Evolutionary conservation across 2,329 filamentous ascomycete species (phyloP).

Genomic region (Epichloe brachyelytri): DNA sequence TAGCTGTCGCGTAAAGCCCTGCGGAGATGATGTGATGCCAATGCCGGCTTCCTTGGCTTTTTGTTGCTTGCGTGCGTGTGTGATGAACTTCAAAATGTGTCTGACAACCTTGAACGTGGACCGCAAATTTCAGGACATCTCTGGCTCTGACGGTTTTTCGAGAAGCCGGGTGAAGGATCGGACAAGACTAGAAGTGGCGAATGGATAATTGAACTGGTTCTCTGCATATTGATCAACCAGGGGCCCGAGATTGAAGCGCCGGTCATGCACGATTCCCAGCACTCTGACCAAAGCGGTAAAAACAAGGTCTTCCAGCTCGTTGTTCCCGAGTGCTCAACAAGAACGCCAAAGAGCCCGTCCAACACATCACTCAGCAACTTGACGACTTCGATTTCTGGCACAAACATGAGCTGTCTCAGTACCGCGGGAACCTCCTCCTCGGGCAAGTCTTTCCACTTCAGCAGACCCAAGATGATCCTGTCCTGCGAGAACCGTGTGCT

Average conservation of each 20-base stretch:
- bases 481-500: slow-evolving; percentile 94
- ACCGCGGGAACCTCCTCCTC: slow-evolving; percentile 60
- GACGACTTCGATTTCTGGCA: slow-evolving; percentile 94
- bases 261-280: slow-evolving; percentile 84
- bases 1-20: slow-evolving; percentile 68
- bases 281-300: slow-evolving; percentile 86
- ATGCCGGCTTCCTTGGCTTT: slow-evolving; percentile 79
- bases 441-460: slow-evolving; percentile 73
- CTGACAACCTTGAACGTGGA: slow-evolving; percentile 91
- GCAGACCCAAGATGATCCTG: slow-evolving; percentile 65
- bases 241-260: slow-evolving; percentile 81
- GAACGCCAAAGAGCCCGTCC: slow-evolving; percentile 78
- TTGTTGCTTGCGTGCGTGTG: slow-evolving; percentile 76
- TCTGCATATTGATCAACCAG: slow-evolving; percentile 87
- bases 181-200: slow-evolving; percentile 78
- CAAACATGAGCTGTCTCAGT: slow-evolving; percentile 75
- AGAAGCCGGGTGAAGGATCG: slow-evolving; percentile 76
- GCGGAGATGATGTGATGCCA: slow-evolving; percentile 63
- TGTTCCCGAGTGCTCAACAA: slow-evolving; percentile 82
- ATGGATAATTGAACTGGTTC: slow-evolving; percentile 81
- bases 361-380: slow-evolving; percentile 85
- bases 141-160: slow-evolving; percentile 68
- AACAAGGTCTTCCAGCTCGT: slow-evolving; percentile 84
- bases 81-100: slow-evolving; percentile 89
- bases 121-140: slow-evolving; percentile 71